Evolutionary conservation across 805 yeast species (phyloP).

Genomic region (Blastobotrys peoriensis): DNA sequence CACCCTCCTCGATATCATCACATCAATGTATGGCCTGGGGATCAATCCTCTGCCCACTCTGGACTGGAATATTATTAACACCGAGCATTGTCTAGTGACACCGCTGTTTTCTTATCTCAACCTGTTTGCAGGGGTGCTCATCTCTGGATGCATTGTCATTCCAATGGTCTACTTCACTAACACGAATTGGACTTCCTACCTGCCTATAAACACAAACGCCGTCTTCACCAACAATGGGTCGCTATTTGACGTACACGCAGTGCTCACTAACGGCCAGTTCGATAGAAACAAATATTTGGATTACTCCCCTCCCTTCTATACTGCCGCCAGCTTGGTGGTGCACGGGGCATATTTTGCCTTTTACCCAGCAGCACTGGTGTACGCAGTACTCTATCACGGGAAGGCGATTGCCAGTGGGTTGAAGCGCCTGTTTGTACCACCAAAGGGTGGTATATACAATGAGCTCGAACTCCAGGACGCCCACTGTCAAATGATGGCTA

Average conservation of each 20-base stretch:
- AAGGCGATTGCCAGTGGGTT: constrained; percentile 19
- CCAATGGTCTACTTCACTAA: constrained; percentile 50
- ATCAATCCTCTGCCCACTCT: constrained; percentile 39
- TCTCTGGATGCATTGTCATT: constrained; percentile 42
- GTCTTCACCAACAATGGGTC: constrained; percentile 50
- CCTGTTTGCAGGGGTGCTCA: constrained; percentile 33
- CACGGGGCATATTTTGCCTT: constrained; percentile 54
- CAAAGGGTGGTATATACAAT: background rate
- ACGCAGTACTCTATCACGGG: constrained; percentile 24
- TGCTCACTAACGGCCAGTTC: constrained; percentile 36
- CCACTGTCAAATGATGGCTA: constrained; percentile 43
- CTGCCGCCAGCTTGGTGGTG: constrained; percentile 40
- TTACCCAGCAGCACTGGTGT: constrained; percentile 50
- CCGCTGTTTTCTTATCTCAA: constrained; percentile 40
- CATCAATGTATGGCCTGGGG: constrained; percentile 39
- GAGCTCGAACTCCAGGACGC: constrained; percentile 5
- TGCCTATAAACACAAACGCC: constrained; percentile 54
- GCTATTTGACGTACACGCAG: constrained; percentile 41
- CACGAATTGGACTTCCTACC: constrained; percentile 51
- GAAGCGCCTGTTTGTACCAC: constrained; percentile 3
- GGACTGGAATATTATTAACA: constrained; percentile 34
- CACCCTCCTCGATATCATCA: constrained; percentile 43
- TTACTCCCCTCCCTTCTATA: constrained; percentile 64
- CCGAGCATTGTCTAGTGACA: constrained; percentile 30
- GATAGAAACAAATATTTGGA: constrained; percentile 42